phyloP scores from a whole-genome alignment of 345 rosid species.

The Tarenaya hassleriana region DNA sequence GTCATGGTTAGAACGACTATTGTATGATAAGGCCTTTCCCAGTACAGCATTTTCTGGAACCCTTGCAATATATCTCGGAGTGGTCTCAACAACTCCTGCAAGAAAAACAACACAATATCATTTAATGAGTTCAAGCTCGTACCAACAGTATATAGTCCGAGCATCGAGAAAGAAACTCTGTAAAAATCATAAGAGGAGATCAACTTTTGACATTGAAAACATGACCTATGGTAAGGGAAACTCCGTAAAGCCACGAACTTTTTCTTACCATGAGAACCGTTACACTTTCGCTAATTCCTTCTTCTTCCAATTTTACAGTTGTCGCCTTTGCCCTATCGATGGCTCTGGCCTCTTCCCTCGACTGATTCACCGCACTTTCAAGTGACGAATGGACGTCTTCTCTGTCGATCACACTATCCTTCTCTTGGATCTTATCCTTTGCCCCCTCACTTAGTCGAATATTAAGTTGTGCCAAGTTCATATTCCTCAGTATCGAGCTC shows the following conservation, averaged over 20 bases:
- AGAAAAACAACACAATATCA: not conserved
- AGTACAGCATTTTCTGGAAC: slow-evolving; percentile 43
- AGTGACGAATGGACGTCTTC: slow-evolving; percentile 37
- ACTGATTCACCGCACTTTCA: slow-evolving; percentile 48
- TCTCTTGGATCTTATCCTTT: slow-evolving; percentile 28
- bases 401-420: slow-evolving; percentile 5
- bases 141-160: too few species aligned
- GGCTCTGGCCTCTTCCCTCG: slow-evolving; percentile 56
- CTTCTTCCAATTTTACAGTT: slow-evolving; percentile 53
- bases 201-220: too few species aligned
- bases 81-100: slow-evolving; percentile 72
- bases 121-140: too few species aligned
- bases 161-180: too few species aligned
- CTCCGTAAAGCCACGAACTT: not conserved
- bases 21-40: slow-evolving; percentile 59
- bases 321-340: slow-evolving; percentile 60
- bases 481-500: slow-evolving; percentile 57
- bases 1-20: slow-evolving; percentile 25
- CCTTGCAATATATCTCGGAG: slow-evolving; percentile 32
- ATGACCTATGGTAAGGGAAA: too few species aligned
- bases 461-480: slow-evolving; percentile 42
- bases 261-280: slow-evolving; percentile 54
- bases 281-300: slow-evolving; percentile 63
- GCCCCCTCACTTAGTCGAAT: slow-evolving; percentile 26
- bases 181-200: too few species aligned